Percentiles rank a stretch among this genome's conserved stretches.
phyloP scores from a whole-genome alignment of 352 stramenopile genomes.

The Discostella stelligera region DNA sequence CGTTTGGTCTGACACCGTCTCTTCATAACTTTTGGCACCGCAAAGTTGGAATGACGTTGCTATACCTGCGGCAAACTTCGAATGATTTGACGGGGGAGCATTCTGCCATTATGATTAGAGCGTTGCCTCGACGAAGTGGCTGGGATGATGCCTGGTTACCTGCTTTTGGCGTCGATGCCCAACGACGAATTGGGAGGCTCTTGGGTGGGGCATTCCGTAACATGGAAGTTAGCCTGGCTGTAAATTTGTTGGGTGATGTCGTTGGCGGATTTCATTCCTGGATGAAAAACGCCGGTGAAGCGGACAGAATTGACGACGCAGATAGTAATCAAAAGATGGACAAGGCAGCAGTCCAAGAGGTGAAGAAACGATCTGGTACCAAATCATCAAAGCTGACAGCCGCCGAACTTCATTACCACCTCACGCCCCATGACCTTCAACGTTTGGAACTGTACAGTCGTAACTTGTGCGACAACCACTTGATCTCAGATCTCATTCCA shows the following conservation, averaged over 20 bases:
- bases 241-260: slow-evolving; percentile 87
- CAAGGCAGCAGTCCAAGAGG: slow-evolving; percentile 33
- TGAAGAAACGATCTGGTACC: slow-evolving; percentile 58
- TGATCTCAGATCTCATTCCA: slow-evolving; percentile 97
- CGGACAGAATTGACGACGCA: slow-evolving; percentile 17
- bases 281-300: slow-evolving; percentile 27
- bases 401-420: slow-evolving; percentile 88
- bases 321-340: slow-evolving; percentile 34
- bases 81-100: slow-evolving; percentile 99
- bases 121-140: slow-evolving; percentile 72
- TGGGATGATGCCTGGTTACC: slow-evolving; percentile 89
- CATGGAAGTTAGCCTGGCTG: slow-evolving; percentile 89
- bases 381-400: slow-evolving; percentile 79
- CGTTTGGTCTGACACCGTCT: slow-evolving; percentile 94
- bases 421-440: slow-evolving; percentile 97
- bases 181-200: slow-evolving; percentile 91
- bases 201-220: slow-evolving; percentile 90
- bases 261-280: slow-evolving; percentile 28
- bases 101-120: slow-evolving; percentile 90
- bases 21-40: slow-evolving; percentile 97
- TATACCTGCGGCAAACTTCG: slow-evolving; percentile 98
- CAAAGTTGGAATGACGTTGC: slow-evolving; percentile 89
- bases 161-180: slow-evolving; percentile 91
- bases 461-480: slow-evolving; percentile 99
- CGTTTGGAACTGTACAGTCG: slow-evolving; percentile 96